Evolutionary conservation across 345 rosid species (phyloP).

Genomic region (Eucalyptus virginea): DNA sequence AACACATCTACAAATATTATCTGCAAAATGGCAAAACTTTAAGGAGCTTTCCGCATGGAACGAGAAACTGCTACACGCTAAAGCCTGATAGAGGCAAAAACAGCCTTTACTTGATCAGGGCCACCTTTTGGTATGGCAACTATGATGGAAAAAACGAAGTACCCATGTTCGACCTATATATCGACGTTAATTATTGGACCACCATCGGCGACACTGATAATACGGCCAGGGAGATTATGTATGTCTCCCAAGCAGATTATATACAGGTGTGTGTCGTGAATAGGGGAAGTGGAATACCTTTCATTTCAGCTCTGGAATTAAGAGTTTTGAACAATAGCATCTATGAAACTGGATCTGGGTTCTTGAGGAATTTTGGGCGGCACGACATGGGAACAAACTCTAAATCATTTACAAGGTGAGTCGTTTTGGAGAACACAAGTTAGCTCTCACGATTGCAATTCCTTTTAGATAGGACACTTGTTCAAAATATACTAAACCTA

Average conservation of each 20-base stretch:
- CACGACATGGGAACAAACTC: neutral
- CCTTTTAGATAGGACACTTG: neutral
- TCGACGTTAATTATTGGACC: neutral
- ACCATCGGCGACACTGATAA: neutral
- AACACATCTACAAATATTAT: neutral
- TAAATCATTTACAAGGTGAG: neutral
- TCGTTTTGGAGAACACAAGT: neutral
- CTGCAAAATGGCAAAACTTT: neutral
- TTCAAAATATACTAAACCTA: too few species aligned
- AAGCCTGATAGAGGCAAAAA: neutral
- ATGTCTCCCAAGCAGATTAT: neutral
- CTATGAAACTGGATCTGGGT: neutral
- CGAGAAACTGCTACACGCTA: constrained; percentile 6
- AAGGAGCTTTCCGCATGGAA: constrained; percentile 1
- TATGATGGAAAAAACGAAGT: neutral
- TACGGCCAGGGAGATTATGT: neutral
- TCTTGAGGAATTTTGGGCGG: rapidly evolving
- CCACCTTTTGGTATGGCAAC: constrained; percentile 2
- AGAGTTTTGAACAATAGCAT: neutral
- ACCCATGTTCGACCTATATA: constrained; percentile 2
- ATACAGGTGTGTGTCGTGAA: constrained; percentile 7
- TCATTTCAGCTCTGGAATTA: constrained; percentile 8
- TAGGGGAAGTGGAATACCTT: constrained; percentile 1
- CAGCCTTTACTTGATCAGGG: neutral
- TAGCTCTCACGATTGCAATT: neutral